phyloP scores from a whole-genome alignment of 164 flowering plant genomes.

The Akebia trifoliata region DNA sequence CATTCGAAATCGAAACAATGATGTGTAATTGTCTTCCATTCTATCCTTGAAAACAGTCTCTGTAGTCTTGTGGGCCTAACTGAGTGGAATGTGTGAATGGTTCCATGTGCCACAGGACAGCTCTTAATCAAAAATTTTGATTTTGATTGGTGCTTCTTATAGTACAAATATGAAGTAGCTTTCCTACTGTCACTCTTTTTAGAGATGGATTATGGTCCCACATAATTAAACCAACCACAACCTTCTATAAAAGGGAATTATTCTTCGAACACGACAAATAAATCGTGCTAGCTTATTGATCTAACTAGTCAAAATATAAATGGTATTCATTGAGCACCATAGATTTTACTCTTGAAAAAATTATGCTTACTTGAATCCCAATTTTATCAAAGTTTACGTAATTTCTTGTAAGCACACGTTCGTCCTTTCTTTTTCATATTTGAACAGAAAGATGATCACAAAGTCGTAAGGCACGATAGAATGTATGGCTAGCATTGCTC shows the following conservation, averaged over 20 bases:
- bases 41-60: background rate
- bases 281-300: background rate
- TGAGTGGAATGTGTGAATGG: background rate
- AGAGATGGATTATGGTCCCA: background rate
- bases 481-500: too few species aligned
- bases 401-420: too few species aligned
- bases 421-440: too few species aligned
- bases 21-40: background rate
- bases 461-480: too few species aligned
- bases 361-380: too few species aligned
- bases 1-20: too few species aligned
- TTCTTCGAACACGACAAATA: slow-evolving; percentile 5
- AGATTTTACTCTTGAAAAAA: background rate
- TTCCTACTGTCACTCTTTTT: background rate
- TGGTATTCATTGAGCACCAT: background rate
- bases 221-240: background rate
- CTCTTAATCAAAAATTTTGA: background rate
- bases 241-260: background rate
- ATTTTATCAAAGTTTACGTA: too few species aligned
- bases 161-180: slow-evolving; percentile 1
- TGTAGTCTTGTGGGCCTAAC: background rate
- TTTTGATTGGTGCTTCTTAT: background rate
- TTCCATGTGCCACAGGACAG: background rate
- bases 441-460: too few species aligned
- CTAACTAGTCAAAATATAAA: background rate